A percentile compares a stretch with the other conserved stretches of the same genome.
phyloP scores from a whole-genome alignment of 2,329 filamentous ascomycete species.

The Colletotrichum sansevieriae region DNA sequence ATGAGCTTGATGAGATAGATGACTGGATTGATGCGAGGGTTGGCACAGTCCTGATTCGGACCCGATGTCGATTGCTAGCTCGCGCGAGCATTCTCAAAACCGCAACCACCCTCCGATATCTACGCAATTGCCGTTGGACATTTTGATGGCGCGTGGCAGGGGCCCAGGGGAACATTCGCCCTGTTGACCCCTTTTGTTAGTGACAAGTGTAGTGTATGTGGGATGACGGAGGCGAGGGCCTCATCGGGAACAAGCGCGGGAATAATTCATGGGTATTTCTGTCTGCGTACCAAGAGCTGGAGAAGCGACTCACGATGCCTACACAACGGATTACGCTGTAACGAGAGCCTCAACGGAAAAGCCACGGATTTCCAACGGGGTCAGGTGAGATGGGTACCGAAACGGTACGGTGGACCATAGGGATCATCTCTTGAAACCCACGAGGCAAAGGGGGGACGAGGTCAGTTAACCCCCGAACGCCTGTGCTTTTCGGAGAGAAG shows the following conservation, averaged over 20 bases:
- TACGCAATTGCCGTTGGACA: background rate
- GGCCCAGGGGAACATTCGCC: slow-evolving; percentile 3
- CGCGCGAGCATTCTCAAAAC: background rate
- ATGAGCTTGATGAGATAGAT: no score
- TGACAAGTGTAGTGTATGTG: background rate
- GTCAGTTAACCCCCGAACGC: background rate
- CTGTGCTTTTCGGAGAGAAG: slow-evolving; percentile 27
- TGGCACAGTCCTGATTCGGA: slow-evolving; percentile 3
- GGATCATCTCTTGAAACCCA: no score
- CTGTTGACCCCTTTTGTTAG: slow-evolving; percentile 1
- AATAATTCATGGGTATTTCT: background rate
- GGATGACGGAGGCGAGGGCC: slow-evolving; percentile 7
- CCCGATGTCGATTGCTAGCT: background rate
- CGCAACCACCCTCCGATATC: background rate
- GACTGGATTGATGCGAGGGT: background rate
- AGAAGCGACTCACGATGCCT: background rate
- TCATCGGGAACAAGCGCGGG: slow-evolving; percentile 16
- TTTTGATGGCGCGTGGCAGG: background rate
- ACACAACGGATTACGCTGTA: no score
- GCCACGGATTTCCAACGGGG: background rate
- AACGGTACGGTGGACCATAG: slow-evolving; percentile 4
- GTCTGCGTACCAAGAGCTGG: background rate
- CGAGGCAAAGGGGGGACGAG: slow-evolving; percentile 17
- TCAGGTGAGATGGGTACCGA: slow-evolving; percentile 23
- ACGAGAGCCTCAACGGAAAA: background rate